These are phyloP conservation scores for Climacium dendroides DNA, from an alignment of 225 moss, liverwort and hornwort species.

Conservation along the genomic window DNA sequence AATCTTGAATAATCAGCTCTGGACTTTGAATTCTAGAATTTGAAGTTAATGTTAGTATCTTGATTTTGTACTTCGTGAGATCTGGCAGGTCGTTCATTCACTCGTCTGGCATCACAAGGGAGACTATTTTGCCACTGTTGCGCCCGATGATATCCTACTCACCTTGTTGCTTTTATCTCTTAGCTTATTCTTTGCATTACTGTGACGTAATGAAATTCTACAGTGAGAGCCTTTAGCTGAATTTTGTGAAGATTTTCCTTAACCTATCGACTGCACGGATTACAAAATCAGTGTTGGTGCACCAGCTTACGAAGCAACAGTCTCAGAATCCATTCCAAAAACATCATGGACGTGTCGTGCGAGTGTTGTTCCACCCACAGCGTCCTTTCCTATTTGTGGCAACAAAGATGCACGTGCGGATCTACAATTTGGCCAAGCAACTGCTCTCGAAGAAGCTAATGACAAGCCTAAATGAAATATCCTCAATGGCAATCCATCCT, in stretches of 20 bases:
- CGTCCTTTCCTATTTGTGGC: conserved; percentile 94
- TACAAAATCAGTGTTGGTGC: conserved; percentile 77
- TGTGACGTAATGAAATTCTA: background rate
- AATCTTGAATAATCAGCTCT: background rate
- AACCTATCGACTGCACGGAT: conserved; percentile 39
- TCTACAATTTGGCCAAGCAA: conserved; percentile 87
- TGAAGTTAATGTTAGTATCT: background rate
- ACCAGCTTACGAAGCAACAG: conserved; percentile 82
- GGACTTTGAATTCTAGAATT: background rate
- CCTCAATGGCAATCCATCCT: conserved; percentile 85
- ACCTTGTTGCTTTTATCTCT: background rate
- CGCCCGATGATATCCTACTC: conserved; percentile 93
- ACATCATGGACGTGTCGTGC: conserved; percentile 85
- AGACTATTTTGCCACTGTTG: conserved; percentile 90
- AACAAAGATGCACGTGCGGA: conserved; percentile 90
- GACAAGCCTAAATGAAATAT: conserved; percentile 77
- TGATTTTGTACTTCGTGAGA: background rate
- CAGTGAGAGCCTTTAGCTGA: background rate
- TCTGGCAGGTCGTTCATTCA: conserved; percentile 55
- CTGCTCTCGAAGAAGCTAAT: conserved; percentile 84
- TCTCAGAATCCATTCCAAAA: conserved; percentile 93
- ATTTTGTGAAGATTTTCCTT: background rate
- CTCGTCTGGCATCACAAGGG: conserved; percentile 92
- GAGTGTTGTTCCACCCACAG: conserved; percentile 85
- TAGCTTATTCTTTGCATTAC: background rate